Conservation (phyloP, 2,329 filamentous ascomycete species). For the Cladosporium sphaerospermum region DNA sequence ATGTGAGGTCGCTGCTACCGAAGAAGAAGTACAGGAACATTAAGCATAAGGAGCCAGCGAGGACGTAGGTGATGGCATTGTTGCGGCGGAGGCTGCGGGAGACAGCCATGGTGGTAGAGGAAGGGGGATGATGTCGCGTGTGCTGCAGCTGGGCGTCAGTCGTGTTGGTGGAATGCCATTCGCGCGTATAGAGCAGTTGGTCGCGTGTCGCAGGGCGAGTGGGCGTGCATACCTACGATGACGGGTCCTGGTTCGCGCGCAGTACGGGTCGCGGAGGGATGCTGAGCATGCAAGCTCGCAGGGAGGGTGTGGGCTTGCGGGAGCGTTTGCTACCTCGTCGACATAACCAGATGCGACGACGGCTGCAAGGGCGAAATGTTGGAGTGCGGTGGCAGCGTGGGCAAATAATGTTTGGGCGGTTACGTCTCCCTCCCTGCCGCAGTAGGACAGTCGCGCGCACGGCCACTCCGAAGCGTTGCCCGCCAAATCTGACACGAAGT, state of each 20-base stretch:
- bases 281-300: neutral
- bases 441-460: neutral
- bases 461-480: neutral
- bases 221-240: conserved; percentile 1
- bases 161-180: neutral
- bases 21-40: conserved; percentile 47
- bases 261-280: neutral
- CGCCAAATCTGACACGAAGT: conserved; percentile 7
- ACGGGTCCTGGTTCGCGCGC: neutral
- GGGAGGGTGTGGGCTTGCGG: neutral
- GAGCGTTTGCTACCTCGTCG: conserved; percentile 5
- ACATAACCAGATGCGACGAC: conserved; percentile 10
- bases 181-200: neutral
- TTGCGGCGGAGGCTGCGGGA: conserved; percentile 68
- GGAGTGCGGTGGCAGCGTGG: neutral
- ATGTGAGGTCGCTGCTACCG: conserved; percentile 57
- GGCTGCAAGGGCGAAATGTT: neutral
- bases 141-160: neutral
- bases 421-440: conserved; percentile 1
- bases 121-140: neutral
- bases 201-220: neutral
- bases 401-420: neutral
- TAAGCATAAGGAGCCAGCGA: conserved; percentile 66
- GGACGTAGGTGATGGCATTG: conserved; percentile 67
- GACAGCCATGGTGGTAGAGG: conserved; percentile 45